Evolutionary conservation across 495 filamentous ascomycete genomes (phyloP).

Genomic region (Apodospora peruviana): DNA sequence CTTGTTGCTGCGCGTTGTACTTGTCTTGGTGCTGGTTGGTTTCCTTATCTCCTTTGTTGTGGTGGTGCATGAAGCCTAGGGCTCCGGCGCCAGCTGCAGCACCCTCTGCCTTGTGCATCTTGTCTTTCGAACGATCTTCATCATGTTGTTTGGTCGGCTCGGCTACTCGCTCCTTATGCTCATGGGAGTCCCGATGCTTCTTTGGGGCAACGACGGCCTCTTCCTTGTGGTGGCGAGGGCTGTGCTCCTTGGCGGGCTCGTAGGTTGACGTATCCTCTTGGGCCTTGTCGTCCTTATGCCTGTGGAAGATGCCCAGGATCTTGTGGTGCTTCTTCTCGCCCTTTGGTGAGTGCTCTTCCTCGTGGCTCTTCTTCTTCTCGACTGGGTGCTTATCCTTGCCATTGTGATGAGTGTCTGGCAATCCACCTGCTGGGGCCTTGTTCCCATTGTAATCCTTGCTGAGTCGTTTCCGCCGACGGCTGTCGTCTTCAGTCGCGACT

Average conservation of each 20-base stretch:
- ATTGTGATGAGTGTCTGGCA: not conserved
- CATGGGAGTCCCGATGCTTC: not conserved
- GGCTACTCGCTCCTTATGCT: not conserved
- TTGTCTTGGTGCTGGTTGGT: not conserved
- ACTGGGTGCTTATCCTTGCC: not conserved
- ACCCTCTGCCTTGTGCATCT: constrained; percentile 2
- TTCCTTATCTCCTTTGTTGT: not conserved
- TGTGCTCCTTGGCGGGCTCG: constrained; percentile 8
- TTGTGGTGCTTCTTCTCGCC: constrained; percentile 4
- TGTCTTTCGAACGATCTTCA: not conserved
- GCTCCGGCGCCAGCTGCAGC: not conserved
- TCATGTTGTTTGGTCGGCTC: not conserved
- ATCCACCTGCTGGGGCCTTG: too few species aligned
- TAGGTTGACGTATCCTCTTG: not conserved
- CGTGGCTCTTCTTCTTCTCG: not conserved
- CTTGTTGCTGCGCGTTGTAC: not conserved
- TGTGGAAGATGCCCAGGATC: constrained; percentile 26
- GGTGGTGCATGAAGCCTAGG: not conserved
- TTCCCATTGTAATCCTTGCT: not conserved
- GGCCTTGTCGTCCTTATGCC: constrained; percentile 22
- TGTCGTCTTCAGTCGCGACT: not conserved
- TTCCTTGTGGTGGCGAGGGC: constrained; percentile 13
- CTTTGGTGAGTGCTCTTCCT: not conserved
- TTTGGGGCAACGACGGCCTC: constrained; percentile 15
- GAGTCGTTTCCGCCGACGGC: not conserved